phyloP scores from a whole-genome alignment of 225 moss, liverwort and hornwort species.

The Asterella californica region DNA sequence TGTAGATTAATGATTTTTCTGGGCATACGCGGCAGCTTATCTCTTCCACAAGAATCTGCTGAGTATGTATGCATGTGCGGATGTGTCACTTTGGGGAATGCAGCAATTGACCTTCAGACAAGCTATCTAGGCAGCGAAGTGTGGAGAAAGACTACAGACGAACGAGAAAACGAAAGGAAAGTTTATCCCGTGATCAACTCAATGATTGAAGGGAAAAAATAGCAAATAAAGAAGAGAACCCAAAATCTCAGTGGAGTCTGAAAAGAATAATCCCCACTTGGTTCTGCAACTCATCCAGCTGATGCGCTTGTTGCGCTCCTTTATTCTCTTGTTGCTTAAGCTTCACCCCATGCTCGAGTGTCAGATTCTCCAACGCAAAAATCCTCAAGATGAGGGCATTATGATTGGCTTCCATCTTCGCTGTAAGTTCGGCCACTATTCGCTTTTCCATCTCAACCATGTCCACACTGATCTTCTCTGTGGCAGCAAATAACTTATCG shows the following conservation, averaged over 20 bases:
- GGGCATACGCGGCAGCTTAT: too few species aligned
- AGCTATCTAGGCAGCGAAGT: too few species aligned
- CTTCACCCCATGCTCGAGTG: conserved; percentile 48
- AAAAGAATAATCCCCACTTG: conserved; percentile 79
- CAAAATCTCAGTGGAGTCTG: conserved; percentile 44
- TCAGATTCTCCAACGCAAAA: conserved; percentile 40
- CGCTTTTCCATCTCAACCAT: conserved; percentile 51
- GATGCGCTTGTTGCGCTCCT: conserved; percentile 43
- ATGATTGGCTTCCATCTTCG: conserved; percentile 53
- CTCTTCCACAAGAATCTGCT: too few species aligned
- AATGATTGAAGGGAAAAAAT: background rate
- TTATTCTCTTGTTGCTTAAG: conserved; percentile 47
- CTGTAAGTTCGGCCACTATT: conserved; percentile 48
- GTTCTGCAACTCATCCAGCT: conserved; percentile 58
- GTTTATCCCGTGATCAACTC: too few species aligned
- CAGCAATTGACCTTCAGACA: too few species aligned
- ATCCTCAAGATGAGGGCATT: conserved; percentile 48
- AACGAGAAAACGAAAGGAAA: too few species aligned
- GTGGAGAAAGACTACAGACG: too few species aligned
- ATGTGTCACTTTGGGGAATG: too few species aligned
- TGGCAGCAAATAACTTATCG: conserved; percentile 42
- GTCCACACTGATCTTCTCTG: conserved; percentile 43
- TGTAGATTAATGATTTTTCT: too few species aligned
- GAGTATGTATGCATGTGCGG: too few species aligned
- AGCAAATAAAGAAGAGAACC: background rate